Percentiles rank a stretch among this genome's conserved stretches.
phyloP scores from a whole-genome alignment of 305 asterid species.

The Fraxinus dipetala region DNA sequence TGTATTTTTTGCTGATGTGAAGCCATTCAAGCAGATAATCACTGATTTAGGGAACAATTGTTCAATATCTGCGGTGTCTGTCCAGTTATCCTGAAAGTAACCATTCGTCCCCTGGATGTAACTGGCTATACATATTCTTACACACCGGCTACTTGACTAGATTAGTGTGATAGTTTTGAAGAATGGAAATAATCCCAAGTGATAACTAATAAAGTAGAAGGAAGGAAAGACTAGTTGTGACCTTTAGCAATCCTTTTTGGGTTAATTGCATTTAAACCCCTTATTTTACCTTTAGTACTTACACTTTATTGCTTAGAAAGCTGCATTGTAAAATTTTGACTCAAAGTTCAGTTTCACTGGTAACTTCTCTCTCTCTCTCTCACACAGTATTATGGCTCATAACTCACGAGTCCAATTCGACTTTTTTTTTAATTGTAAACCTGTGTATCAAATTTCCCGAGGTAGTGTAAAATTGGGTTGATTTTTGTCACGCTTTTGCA shows the following conservation, averaged over 20 bases:
- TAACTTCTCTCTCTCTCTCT: too few species aligned
- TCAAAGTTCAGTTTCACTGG: neutral
- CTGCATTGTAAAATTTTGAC: neutral
- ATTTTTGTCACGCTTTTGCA: neutral
- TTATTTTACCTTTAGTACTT: neutral
- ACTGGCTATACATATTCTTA: neutral
- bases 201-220: neutral
- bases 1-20: neutral
- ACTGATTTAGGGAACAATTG: neutral
- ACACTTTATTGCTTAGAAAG: neutral
- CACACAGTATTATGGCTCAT: neutral
- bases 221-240: neutral
- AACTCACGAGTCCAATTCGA: neutral
- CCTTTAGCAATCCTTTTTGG: neutral
- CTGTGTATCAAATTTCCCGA: neutral
- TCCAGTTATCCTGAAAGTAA: conserved; percentile 10
- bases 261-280: neutral
- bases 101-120: neutral
- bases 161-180: neutral
- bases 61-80: conserved; percentile 4
- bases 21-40: neutral
- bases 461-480: neutral
- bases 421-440: neutral
- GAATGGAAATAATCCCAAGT: neutral
- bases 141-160: neutral